Evolutionary conservation across 768 basidiomycete genomes (phyloP).

Genomic region (Mycena floridula): DNA sequence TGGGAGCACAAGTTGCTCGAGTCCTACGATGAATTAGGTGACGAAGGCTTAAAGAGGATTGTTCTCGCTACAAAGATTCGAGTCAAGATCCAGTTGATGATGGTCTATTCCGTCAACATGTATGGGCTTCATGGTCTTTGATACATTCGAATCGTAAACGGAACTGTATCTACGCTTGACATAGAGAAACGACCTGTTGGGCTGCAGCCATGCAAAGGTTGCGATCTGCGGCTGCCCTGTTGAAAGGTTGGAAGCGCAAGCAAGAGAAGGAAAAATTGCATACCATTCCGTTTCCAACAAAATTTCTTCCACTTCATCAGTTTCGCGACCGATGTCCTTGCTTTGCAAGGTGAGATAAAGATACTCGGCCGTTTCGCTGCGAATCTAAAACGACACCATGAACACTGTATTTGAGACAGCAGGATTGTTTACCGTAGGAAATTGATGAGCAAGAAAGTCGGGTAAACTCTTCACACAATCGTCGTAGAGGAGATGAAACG

Average conservation of each 20-base stretch:
- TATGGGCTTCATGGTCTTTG: too few species aligned
- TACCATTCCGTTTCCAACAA: constrained; percentile 83
- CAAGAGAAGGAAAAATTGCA: too few species aligned
- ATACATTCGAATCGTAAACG: too few species aligned
- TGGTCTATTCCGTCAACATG: too few species aligned
- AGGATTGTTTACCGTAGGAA: constrained; percentile 59
- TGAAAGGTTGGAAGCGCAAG: too few species aligned
- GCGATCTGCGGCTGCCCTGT: too few species aligned
- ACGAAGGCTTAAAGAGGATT: constrained; percentile 23
- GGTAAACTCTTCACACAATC: constrained; percentile 39
- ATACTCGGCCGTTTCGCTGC: constrained; percentile 76
- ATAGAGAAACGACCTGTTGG: too few species aligned
- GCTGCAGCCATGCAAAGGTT: too few species aligned
- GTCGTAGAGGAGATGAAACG: constrained; percentile 39
- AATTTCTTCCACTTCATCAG: constrained; percentile 60
- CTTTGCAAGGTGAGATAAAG: constrained; percentile 75
- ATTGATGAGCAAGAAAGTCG: constrained; percentile 70
- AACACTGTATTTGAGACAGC: constrained; percentile 7
- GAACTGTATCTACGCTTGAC: too few species aligned
- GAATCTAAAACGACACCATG: constrained; percentile 43
- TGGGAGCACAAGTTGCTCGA: constrained; percentile 37
- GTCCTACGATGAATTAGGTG: constrained; percentile 31
- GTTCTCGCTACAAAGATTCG: background rate
- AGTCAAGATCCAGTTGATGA: background rate
- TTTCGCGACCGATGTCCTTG: constrained; percentile 57